Evolutionary conservation across 176 grass and related monocot genomes (phyloP).

Genomic region (Olyra latifolia): DNA sequence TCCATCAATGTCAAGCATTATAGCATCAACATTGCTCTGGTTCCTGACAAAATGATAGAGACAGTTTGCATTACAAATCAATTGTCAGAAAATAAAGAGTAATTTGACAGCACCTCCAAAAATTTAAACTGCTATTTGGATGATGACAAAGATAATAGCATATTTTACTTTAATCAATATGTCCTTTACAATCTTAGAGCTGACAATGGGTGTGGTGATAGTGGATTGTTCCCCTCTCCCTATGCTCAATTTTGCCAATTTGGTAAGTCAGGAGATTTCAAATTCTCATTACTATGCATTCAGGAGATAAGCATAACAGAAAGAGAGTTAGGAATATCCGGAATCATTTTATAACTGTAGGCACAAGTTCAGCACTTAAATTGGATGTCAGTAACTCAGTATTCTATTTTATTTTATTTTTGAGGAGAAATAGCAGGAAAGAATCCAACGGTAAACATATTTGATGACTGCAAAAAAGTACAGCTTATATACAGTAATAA

Average conservation of each 20-base stretch:
- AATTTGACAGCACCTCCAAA: slow-evolving; percentile 1
- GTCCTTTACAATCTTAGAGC: neutral
- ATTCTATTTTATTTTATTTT: too few species aligned
- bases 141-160: neutral
- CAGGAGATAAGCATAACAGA: neutral
- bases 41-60: slow-evolving; percentile 55
- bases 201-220: neutral
- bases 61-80: slow-evolving; percentile 10
- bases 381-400: neutral
- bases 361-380: neutral
- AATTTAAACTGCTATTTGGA: neutral
- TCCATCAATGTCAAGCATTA: slow-evolving; percentile 98
- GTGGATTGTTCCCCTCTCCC: neutral
- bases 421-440: too few species aligned
- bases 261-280: neutral
- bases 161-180: too few species aligned
- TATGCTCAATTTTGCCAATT: neutral
- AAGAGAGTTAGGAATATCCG: neutral
- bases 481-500: too few species aligned
- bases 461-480: too few species aligned
- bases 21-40: slow-evolving; percentile 78
- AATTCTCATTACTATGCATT: neutral
- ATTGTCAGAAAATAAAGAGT: neutral
- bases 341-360: slow-evolving; percentile 4
- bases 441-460: too few species aligned